Base-by-base conservation (phyloP, 352 stramenopile genomes). In the Globisporangium middletonii region DNA sequence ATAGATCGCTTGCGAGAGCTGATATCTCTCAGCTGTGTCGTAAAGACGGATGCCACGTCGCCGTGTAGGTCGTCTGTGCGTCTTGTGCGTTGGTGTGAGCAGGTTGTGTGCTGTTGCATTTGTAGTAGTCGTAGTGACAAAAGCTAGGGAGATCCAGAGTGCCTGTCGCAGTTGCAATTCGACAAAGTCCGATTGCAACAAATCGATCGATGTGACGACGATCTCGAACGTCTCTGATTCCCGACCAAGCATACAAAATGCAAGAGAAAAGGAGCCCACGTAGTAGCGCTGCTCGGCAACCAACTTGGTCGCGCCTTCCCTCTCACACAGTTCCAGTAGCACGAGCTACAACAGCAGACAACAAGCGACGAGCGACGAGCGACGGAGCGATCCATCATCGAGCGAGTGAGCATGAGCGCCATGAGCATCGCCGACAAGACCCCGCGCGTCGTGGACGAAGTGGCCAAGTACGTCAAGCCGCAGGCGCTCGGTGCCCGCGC, bases 381-480 rank as follows among this genome's bases (percentile, higher is more conserved):
- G 27, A 42, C 46, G 41, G 30, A 44, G 35, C 3, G n/a, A 13
- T 44, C 42, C 8, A 41, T 8, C 35, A 41, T 23, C 35, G 35
- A 41, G 13, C 4, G 13, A 19, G 41, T 19, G 53, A 52, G 49
- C 7, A 78, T 74, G 69, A 86, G 69, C 53, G 58, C 51, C 30
- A 62, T 67, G 55, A 90, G 80, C 59, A 76, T 92, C 43, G 60
- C 84, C 52, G 81, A 92, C 57, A 89, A 90, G 68, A 83, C 78
- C 27, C 84, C 83, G 59, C 85, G 85, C 55, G 77, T 94, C 44
- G 86, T 79, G 46, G 84, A 92, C 44, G 78, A 93, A 64, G 77
- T 77, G 13, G 55, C 58, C 67, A 94, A 91, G 70, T 89, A 89
- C 67, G 62, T 71, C 46, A 79, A 77, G 30, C 63, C 77, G 4